These are phyloP conservation scores for Ceratorhiza oryzae-sativae DNA, from an alignment of 1,284 basidiomycete species.

Conservation along the genomic window DNA sequence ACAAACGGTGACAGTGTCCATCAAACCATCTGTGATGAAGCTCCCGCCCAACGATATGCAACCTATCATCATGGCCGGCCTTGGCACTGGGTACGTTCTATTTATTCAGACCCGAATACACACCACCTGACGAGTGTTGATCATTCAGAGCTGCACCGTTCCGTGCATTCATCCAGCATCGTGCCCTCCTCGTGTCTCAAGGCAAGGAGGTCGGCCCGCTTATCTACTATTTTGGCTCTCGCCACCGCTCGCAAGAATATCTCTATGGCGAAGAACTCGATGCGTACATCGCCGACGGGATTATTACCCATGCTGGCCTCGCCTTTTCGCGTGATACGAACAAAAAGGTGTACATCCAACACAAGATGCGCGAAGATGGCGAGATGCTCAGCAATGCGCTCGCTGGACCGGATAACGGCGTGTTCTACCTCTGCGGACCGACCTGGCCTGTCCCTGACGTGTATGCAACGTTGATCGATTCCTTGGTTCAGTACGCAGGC, in stretches of 20 bases:
- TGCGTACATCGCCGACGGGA: constrained; percentile 79
- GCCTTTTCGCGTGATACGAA: constrained; percentile 96
- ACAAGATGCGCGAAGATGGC: constrained; percentile 95
- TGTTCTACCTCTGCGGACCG: constrained; percentile 97
- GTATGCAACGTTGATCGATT: constrained; percentile 86
- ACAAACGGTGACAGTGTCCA: constrained; percentile 94
- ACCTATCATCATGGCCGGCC: constrained; percentile 97
- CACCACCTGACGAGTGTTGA: constrained; percentile 5
- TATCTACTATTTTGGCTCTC: constrained; percentile 98
- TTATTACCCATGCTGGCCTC: constrained; percentile 88
- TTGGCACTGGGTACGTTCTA: constrained; percentile 79
- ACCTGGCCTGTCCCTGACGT: constrained; percentile 99
- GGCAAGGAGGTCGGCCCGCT: constrained; percentile 86
- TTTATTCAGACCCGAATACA: not conserved
- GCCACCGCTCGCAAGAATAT: constrained; percentile 93
- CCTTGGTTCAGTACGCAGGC: constrained; percentile 76
- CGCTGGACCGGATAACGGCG: constrained; percentile 62
- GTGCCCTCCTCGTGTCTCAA: constrained; percentile 81
- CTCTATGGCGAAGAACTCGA: constrained; percentile 95
- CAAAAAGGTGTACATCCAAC: constrained; percentile 97
- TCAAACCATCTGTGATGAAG: constrained; percentile 99
- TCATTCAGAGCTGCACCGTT: constrained; percentile 84
- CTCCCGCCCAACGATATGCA: constrained; percentile 84
- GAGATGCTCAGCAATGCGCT: constrained; percentile 78
- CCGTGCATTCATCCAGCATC: constrained; percentile 97